Conservation (phyloP, 2,329 filamentous ascomycete genomes). For the Neoarthrinium moseri region DNA sequence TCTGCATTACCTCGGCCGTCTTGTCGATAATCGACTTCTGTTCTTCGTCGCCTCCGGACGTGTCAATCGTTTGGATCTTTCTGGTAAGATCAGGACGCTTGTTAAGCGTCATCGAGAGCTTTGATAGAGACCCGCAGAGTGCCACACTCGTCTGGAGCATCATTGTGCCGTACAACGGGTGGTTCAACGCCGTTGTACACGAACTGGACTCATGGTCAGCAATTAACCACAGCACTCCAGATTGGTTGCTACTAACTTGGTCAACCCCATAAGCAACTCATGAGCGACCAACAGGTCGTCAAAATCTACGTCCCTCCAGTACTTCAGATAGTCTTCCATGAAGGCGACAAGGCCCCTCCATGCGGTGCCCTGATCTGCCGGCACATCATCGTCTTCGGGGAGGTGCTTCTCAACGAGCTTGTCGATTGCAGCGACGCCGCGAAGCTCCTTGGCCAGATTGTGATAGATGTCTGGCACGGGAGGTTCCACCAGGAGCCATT, state of each 20-base stretch:
- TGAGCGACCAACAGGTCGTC: conserved; percentile 75
- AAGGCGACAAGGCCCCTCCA: conserved; percentile 81
- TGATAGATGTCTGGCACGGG: conserved; percentile 66
- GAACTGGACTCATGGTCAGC: conserved; percentile 51
- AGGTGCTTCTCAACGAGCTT: conserved; percentile 62
- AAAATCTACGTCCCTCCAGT: conserved; percentile 77
- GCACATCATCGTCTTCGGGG: conserved; percentile 62
- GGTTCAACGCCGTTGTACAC: conserved; percentile 77
- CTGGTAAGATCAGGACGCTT: conserved; percentile 75
- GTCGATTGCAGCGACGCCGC: conserved; percentile 54
- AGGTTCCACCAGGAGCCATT: conserved; percentile 74
- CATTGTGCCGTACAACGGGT: conserved; percentile 76
- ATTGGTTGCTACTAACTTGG: conserved; percentile 58
- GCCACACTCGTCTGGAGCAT: conserved; percentile 82
- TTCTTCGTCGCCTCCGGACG: conserved; percentile 66
- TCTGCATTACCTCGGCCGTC: conserved; percentile 84
- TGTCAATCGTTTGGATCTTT: conserved; percentile 52
- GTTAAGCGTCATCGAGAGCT: conserved; percentile 81
- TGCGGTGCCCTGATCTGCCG: conserved; percentile 61
- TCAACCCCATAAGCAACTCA: conserved; percentile 67
- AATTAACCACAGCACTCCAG: neutral
- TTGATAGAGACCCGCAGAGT: conserved; percentile 75
- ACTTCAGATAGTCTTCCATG: conserved; percentile 76
- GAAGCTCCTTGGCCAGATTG: conserved; percentile 67
- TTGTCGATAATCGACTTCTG: conserved; percentile 80